Conservation (phyloP, 176 grass and related monocot species). For the Tuctoria greenei region DNA sequence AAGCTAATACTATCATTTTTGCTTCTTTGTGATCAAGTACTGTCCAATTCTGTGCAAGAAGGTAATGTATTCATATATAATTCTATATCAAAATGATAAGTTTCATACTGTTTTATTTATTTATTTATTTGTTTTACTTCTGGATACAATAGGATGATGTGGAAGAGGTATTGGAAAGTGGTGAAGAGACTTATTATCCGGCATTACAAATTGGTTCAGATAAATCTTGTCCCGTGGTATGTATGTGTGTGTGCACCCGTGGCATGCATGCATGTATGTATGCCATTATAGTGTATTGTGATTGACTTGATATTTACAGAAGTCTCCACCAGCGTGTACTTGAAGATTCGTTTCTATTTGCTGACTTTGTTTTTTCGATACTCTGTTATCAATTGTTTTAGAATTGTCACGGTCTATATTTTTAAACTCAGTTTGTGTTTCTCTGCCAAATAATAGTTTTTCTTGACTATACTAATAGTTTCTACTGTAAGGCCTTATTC, state of each 20-base stretch:
- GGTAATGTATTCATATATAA: not conserved
- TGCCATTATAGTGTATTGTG: not conserved
- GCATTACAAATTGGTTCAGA: slow-evolving; percentile 76
- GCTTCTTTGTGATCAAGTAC: slow-evolving; percentile 1
- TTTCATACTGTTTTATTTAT: slow-evolving; percentile 25
- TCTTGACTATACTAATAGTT: not conserved
- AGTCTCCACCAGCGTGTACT: not conserved
- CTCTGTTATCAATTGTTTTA: slow-evolving; percentile 1
- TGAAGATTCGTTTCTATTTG: slow-evolving; percentile 2
- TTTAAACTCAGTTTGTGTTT: not conserved
- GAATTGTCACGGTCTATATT: not conserved
- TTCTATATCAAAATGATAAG: not conserved
- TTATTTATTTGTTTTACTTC: slow-evolving; percentile 32
- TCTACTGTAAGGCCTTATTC: not conserved
- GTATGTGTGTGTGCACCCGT: slow-evolving; percentile 12
- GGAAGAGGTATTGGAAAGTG: slow-evolving; percentile 60
- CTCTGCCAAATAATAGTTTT: not conserved
- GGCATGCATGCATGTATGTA: not conserved
- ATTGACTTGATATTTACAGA: not conserved
- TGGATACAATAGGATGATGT: slow-evolving; percentile 45
- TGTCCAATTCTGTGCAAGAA: slow-evolving; percentile 2
- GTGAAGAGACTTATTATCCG: slow-evolving; percentile 93
- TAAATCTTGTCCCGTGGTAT: slow-evolving; percentile 69
- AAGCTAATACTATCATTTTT: not conserved
- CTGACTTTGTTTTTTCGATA: not conserved